Evolutionary conservation across 2,329 filamentous ascomycete genomes (phyloP).

Genomic region (Aspergillus ochraceus): DNA sequence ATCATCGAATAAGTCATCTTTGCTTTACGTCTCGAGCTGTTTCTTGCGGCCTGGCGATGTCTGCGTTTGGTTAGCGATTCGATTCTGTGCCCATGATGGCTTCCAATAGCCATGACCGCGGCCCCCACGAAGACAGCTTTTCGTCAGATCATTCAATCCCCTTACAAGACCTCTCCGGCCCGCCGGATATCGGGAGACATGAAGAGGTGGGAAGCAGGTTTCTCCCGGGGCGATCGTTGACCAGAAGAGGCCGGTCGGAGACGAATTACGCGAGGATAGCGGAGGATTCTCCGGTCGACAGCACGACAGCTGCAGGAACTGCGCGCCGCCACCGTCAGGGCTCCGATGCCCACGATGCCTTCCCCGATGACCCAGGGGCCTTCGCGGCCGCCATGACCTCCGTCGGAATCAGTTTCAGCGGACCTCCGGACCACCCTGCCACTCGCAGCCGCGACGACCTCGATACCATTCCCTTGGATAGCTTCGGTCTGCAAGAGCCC

Average conservation of each 20-base stretch:
- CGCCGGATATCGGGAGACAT: slow-evolving; percentile 33
- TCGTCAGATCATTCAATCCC: slow-evolving; percentile 62
- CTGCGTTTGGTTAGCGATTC: slow-evolving; percentile 36
- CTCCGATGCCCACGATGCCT: slow-evolving; percentile 27
- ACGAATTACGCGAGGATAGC: slow-evolving; percentile 55
- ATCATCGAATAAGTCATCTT: slow-evolving; percentile 3
- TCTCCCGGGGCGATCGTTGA: slow-evolving; percentile 43
- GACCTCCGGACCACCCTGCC: slow-evolving; percentile 22
- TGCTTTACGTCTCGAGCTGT: not conserved
- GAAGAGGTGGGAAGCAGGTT: slow-evolving; percentile 44
- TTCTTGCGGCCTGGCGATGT: slow-evolving; percentile 36
- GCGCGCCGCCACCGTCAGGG: slow-evolving; percentile 19
- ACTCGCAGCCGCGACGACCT: slow-evolving; percentile 29
- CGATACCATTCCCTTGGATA: slow-evolving; percentile 30
- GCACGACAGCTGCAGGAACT: slow-evolving; percentile 21
- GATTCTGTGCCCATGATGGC: slow-evolving; percentile 40
- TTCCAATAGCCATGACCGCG: slow-evolving; percentile 36
- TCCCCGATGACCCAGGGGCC: slow-evolving; percentile 37
- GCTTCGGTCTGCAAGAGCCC: slow-evolving; percentile 42
- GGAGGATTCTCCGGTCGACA: slow-evolving; percentile 49
- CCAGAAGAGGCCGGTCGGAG: slow-evolving; percentile 39
- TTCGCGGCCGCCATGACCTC: slow-evolving; percentile 46
- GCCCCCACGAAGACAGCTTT: slow-evolving; percentile 27
- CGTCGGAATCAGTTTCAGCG: slow-evolving; percentile 43
- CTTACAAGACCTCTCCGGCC: slow-evolving; percentile 61